Conservation (phyloP, 2,329 filamentous ascomycete species). For the Malbranchea zuffiana region DNA sequence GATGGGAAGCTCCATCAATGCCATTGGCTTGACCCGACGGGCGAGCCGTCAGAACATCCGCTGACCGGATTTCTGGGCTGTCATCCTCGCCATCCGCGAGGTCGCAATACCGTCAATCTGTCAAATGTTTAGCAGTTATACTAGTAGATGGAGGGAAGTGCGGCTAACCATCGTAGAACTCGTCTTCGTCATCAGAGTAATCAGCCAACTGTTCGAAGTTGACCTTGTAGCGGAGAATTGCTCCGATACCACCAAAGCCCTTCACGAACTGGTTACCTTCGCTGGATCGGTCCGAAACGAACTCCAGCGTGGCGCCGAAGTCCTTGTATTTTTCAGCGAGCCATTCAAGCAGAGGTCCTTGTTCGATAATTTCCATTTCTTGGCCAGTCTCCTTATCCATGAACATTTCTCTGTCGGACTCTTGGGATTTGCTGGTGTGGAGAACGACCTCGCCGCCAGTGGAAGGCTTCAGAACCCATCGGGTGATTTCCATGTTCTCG, state of each 20-base stretch:
- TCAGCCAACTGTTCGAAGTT: constrained; percentile 99
- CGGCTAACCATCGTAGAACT: constrained; percentile 66
- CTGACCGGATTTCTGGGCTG: constrained; percentile 49
- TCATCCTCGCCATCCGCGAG: constrained; percentile 80
- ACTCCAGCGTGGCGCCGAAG: constrained; percentile 90
- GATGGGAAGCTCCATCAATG: constrained; percentile 25
- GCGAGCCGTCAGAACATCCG: constrained; percentile 47
- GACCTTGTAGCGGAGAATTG: constrained; percentile 96
- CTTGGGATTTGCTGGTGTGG: constrained; percentile 80
- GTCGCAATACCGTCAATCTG: constrained; percentile 82
- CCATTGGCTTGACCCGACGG: constrained; percentile 29
- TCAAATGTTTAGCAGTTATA: constrained; percentile 8
- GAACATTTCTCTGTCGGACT: constrained; percentile 71
- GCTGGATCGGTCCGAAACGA: constrained; percentile 92
- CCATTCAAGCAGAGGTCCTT: constrained; percentile 96
- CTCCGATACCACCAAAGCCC: constrained; percentile 96
- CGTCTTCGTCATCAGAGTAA: constrained; percentile 77
- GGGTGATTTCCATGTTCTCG: constrained; percentile 90
- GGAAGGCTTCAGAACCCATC: constrained; percentile 78
- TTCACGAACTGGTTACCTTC: constrained; percentile 99
- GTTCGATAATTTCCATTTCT: constrained; percentile 88
- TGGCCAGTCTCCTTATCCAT: constrained; percentile 91
- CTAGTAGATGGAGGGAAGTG: not conserved
- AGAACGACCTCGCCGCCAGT: constrained; percentile 61
- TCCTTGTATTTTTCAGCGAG: constrained; percentile 97